Evolutionary conservation across 352 stramenopile genomes (phyloP).

Genomic region (Phytophthora uliginosa): DNA sequence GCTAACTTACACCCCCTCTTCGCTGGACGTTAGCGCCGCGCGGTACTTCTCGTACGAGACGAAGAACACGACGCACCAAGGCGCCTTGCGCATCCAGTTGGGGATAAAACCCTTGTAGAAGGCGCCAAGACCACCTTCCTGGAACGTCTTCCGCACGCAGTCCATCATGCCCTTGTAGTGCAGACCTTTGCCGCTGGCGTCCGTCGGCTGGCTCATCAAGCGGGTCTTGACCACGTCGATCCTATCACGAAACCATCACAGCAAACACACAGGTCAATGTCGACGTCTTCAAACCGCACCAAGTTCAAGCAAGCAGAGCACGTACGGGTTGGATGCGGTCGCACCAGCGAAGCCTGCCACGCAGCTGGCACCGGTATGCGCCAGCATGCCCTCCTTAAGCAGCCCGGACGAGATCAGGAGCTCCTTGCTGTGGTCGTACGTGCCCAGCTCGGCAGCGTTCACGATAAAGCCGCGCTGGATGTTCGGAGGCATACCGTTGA

Average conservation of each 20-base stretch:
- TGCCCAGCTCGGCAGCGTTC: conserved; percentile 87
- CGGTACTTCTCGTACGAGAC: conserved; percentile 89
- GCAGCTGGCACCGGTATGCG: conserved; percentile 80
- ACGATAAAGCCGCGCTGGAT: conserved; percentile 90
- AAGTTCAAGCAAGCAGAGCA: conserved; percentile 9
- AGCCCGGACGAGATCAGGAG: conserved; percentile 73
- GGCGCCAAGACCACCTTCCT: conserved; percentile 65
- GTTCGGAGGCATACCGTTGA: conserved; percentile 87
- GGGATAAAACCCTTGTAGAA: conserved; percentile 92
- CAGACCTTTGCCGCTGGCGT: conserved; percentile 57
- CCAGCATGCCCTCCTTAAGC: conserved; percentile 68
- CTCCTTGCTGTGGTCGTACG: conserved; percentile 91
- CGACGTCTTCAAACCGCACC: background rate
- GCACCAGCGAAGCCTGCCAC: conserved; percentile 83
- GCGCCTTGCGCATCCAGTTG: conserved; percentile 91
- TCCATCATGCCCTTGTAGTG: conserved; percentile 81
- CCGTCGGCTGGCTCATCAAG: conserved; percentile 84
- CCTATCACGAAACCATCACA: conserved; percentile 33
- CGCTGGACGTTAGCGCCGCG: conserved; percentile 38
- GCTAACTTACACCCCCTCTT: conserved; percentile 26
- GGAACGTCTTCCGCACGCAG: conserved; percentile 76
- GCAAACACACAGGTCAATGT: conserved; percentile 5
- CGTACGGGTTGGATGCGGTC: conserved; percentile 80
- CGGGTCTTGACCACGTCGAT: conserved; percentile 90
- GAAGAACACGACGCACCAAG: conserved; percentile 91